Evolutionary conservation across 225 moss, liverwort and hornwort genomes (phyloP).

Genomic region (Pseudisothecium myosuroides): DNA sequence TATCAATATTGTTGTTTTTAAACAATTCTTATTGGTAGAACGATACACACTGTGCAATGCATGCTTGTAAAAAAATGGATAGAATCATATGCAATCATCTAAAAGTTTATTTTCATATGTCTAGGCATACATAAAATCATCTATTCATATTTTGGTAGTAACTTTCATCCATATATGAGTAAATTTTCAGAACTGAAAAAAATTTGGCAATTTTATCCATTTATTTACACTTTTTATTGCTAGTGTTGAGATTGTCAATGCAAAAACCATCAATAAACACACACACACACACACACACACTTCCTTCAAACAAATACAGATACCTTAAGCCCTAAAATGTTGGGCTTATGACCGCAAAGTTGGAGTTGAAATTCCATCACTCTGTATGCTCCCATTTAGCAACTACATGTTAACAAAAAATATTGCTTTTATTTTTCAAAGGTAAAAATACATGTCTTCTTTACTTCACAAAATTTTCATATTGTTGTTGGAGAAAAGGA

Average conservation of each 20-base stretch:
- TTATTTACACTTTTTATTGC: too few species aligned
- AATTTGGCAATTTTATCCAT: not conserved
- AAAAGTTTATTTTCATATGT: not conserved
- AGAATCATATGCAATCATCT: not conserved
- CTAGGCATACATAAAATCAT: too few species aligned
- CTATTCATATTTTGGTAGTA: not conserved
- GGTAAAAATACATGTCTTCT: too few species aligned
- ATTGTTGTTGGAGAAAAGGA: too few species aligned
- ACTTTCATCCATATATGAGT: not conserved
- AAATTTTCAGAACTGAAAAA: not conserved
- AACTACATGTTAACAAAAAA: too few species aligned
- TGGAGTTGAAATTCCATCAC: too few species aligned
- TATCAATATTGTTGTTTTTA: not conserved
- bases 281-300: not conserved
- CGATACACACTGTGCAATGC: rapidly evolving
- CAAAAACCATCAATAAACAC: not conserved
- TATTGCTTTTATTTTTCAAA: too few species aligned
- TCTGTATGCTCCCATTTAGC: too few species aligned
- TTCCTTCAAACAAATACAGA: not conserved
- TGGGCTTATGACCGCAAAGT: too few species aligned
- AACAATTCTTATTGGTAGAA: not conserved
- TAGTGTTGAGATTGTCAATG: too few species aligned
- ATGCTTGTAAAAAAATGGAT: not conserved
- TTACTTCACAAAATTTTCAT: too few species aligned
- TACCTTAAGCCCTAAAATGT: too few species aligned